Evolutionary conservation across 371 early-diverging fungal genomes (phyloP), one percentile per base, ranked within the genome.

Genomic region (Rhizopus sp.): DNA sequence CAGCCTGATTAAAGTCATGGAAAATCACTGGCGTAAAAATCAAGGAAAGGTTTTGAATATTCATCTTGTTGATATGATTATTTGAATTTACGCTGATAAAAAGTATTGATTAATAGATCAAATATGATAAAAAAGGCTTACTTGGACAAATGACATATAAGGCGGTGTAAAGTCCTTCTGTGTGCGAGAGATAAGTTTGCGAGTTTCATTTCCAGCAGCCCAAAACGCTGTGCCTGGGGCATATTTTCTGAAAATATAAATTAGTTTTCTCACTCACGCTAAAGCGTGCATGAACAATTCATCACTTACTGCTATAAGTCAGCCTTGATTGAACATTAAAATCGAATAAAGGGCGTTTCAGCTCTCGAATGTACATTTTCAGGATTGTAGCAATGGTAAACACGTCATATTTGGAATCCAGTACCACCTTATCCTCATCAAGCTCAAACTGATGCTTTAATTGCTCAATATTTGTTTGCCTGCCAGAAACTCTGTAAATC

Each of bases 401-500:
- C 5, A 85, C 77, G 46, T 88, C 88, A 40, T 65, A 81, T 31
- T 62, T 60, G 13, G 49, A 34, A 42, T 73, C 77, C 12, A 82
- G 47, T 30, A 78, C 67, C 0, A 77, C 66, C 12, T 64, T 60
- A 8, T 75, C 70, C 62, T 81, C 84, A 45, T 85, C 80, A 31
- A 67, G 46, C 52, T 89, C 89, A 53, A 85, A 78, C 15, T 66
- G 62, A 42, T 70, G 65, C 47, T 74, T 80, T 29, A 88, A 65
- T 23, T 76, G 72, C 52, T 75, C 73, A 5, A 85, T 73, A 53
- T 83, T 86, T 33, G 78, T 73, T 49, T 85, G 84, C 30, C 85
- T 72, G n/a, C 88, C 89, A 1, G 85, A 81, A 2, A 89, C 69
- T n/a, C 89, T 70, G 59, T 89, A 89, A 42, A 89, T 82, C 13